Evolutionary conservation across 2,329 filamentous ascomycete genomes (phyloP), one percentile per base, ranked within the genome.

Genomic region (Rutstroemia sp.): DNA sequence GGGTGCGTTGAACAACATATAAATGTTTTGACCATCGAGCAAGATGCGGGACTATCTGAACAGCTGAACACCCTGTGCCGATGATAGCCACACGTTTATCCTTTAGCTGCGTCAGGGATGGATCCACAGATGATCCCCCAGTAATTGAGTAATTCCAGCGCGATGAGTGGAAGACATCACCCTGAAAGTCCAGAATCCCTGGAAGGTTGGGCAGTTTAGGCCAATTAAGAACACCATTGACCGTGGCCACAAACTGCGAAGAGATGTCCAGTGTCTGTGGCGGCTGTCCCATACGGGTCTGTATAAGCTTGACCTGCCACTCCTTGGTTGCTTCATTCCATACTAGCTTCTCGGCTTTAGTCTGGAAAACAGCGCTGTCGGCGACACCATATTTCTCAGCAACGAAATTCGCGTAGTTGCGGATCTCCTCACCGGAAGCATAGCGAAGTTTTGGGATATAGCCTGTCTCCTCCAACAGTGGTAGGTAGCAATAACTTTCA

Each of bases 1-100:
- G 78, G 2, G 80, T 83, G 2, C 80, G 75, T 64, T 83, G 79
- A 63, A 83, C 74, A n/a, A 83, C 78, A 59, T 75, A 79, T 2
- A 82, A 63, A 41, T 80, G 69, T 48, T 77, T 74, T 0, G 77
- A 74, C 57, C 71, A 77, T 48, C 74, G 70, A 2, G 74, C 76
- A 0, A 81, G 64, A 17, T 70, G 76, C 16, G 68, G 66, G n/a
- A 67, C 57, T 2, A 52, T 55, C 48, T 68, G 66, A 49, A 67
- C 56, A 17, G 61, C 66, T 17, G 65, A 63, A 12, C 63, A 62
- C 5, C 66, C 66, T 16, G 65, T 66, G 3, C 65, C 65, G 48
- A 67, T 64, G 45, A 68, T 63, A 8, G 58, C 66, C 5, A 67
- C 62, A 14, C 44, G 52, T 54, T 67, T 67, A 54, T 58, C 60